Conservation (phyloP, 768 basidiomycete species). For the Crepidotus variabilis region DNA sequence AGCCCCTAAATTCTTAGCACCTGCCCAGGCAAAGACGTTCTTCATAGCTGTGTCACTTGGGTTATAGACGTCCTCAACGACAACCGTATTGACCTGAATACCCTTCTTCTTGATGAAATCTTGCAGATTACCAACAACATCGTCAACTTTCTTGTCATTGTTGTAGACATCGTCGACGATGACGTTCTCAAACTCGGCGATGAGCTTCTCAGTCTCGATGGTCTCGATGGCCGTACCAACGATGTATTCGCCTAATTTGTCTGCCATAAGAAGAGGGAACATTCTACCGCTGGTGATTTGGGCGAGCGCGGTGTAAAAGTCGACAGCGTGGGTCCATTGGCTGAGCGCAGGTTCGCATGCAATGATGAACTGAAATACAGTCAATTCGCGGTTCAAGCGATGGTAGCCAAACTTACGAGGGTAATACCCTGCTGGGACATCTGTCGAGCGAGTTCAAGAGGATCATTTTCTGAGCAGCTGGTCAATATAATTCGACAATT, state of each 20-base stretch:
- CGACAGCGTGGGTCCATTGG: slow-evolving; percentile 20
- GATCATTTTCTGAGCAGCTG: slow-evolving; percentile 21
- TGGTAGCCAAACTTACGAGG: slow-evolving; percentile 30
- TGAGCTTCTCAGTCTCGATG: slow-evolving; percentile 24
- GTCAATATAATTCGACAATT: neutral
- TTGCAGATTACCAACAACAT: slow-evolving; percentile 19
- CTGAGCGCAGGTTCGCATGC: slow-evolving; percentile 48
- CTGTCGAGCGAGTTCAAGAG: slow-evolving; percentile 25
- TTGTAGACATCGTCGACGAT: slow-evolving; percentile 25
- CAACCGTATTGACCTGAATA: slow-evolving; percentile 21
- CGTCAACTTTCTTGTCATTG: slow-evolving; percentile 17
- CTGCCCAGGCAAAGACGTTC: slow-evolving; percentile 17
- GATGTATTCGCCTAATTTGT: slow-evolving; percentile 26
- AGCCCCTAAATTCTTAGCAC: slow-evolving; percentile 8
- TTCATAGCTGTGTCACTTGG: slow-evolving; percentile 9
- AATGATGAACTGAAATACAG: slow-evolving; percentile 51
- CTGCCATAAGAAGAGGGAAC: slow-evolving; percentile 25
- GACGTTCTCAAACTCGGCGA: slow-evolving; percentile 21
- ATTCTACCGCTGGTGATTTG: slow-evolving; percentile 25
- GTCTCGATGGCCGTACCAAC: slow-evolving; percentile 27
- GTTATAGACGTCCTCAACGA: slow-evolving; percentile 21
- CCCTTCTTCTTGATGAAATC: slow-evolving; percentile 15
- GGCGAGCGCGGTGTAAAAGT: slow-evolving; percentile 25
- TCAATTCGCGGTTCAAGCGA: too few relatives aligned
- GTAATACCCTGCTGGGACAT: slow-evolving; percentile 54